A percentile compares a stretch with the other conserved stretches of the same genome.
Evolutionary conservation across 2,329 filamentous ascomycete species (phyloP).

Genomic region (Colletotrichum magnum): DNA sequence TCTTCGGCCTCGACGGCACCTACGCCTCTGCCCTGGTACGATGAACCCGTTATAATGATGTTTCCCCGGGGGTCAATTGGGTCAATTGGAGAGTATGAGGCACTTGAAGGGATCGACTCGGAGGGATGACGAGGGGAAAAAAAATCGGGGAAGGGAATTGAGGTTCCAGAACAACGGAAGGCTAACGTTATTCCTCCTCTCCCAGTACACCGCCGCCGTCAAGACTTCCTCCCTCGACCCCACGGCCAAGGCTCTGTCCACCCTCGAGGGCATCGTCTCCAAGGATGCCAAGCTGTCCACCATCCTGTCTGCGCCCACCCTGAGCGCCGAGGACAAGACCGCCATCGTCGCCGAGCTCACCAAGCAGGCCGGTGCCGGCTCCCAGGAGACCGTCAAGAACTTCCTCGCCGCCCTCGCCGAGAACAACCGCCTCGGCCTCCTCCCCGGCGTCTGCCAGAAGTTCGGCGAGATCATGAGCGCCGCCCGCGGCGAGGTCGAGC

Average conservation of each 20-base stretch:
- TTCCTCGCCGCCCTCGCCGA: slow-evolving; percentile 91
- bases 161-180: slow-evolving; percentile 34
- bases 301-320: slow-evolving; percentile 86
- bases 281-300: slow-evolving; percentile 84
- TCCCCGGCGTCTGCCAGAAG: slow-evolving; percentile 88
- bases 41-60: not conserved
- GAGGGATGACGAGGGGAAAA: slow-evolving; percentile 8
- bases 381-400: slow-evolving; percentile 92
- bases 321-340: slow-evolving; percentile 84
- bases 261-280: slow-evolving; percentile 79
- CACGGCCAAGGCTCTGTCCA: slow-evolving; percentile 83
- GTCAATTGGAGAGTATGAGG: slow-evolving; percentile 43
- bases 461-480: slow-evolving; percentile 91
- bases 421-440: slow-evolving; percentile 92
- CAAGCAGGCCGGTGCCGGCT: slow-evolving; percentile 80
- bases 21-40: slow-evolving; percentile 99
- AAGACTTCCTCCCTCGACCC: slow-evolving; percentile 90
- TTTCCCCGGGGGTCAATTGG: slow-evolving; percentile 29
- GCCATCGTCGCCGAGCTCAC: slow-evolving; percentile 88
- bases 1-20: slow-evolving; percentile 97
- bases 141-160: slow-evolving; percentile 14
- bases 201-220: slow-evolving; percentile 93
- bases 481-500: slow-evolving; percentile 91
- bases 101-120: slow-evolving; percentile 8
- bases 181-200: slow-evolving; percentile 56